Percentiles rank a stretch among this genome's conserved stretches.
phyloP scores from a whole-genome alignment of 495 filamentous ascomycete genomes.

The Cetradonia linearis region DNA sequence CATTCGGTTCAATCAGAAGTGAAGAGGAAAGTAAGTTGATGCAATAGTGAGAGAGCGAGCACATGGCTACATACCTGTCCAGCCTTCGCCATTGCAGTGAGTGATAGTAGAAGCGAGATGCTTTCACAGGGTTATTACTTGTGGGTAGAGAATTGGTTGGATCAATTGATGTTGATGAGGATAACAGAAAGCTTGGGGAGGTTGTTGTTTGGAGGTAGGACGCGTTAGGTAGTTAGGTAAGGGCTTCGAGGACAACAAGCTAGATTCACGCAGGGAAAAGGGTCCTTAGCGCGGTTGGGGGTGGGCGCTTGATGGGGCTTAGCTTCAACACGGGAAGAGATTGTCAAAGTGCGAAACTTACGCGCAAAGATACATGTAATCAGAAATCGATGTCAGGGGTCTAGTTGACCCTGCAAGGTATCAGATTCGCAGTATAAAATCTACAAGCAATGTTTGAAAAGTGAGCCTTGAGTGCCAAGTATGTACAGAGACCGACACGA shows the following conservation, averaged over 20 bases:
- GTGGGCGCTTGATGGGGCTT: too few species aligned
- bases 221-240: not conserved
- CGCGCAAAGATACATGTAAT: too few species aligned
- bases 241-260: not conserved
- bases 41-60: not conserved
- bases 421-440: too few species aligned
- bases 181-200: not conserved
- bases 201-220: not conserved
- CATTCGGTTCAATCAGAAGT: not conserved
- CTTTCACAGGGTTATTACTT: not conserved
- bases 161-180: not conserved
- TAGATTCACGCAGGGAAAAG: not conserved
- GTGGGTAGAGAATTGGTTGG: not conserved
- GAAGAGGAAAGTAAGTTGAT: not conserved
- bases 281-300: not conserved
- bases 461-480: too few species aligned
- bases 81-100: conserved; percentile 6
- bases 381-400: too few species aligned
- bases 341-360: too few species aligned
- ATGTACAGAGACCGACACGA: too few species aligned
- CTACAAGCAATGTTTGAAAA: too few species aligned
- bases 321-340: too few species aligned
- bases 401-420: too few species aligned
- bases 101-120: not conserved
- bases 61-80: conserved; percentile 3